phyloP scores from a whole-genome alignment of 345 rosid species.

The Hypericum perforatum region DNA sequence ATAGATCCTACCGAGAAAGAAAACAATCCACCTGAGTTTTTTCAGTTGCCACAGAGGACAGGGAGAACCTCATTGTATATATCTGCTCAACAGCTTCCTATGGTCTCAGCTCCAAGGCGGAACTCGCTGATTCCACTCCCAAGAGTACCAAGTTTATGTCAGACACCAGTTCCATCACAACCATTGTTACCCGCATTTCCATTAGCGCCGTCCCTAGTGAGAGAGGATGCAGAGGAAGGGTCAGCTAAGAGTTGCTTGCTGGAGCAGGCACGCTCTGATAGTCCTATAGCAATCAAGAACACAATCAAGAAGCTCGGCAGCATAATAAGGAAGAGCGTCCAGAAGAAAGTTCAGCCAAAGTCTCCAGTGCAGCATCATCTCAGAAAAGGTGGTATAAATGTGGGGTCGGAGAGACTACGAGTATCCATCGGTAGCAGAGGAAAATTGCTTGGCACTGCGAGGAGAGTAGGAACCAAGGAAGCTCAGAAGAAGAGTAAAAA shows the following conservation, averaged over 20 bases:
- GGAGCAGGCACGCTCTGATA: constrained; percentile 36
- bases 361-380: constrained; percentile 42
- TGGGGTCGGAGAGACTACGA: constrained; percentile 75
- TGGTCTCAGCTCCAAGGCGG: constrained; percentile 53
- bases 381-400: constrained; percentile 69
- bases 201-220: constrained; percentile 17
- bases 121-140: constrained; percentile 68
- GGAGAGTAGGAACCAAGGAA: constrained; percentile 48
- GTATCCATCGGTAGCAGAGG: constrained; percentile 85
- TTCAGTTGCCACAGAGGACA: constrained; percentile 45
- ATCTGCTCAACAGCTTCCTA: constrained; percentile 24
- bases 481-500: constrained; percentile 39
- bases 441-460: constrained; percentile 43
- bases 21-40: constrained; percentile 64
- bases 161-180: constrained; percentile 14
- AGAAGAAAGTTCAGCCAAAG: constrained; percentile 46
- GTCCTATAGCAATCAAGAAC: constrained; percentile 42
- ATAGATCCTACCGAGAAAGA: constrained; percentile 62
- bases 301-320: constrained; percentile 45
- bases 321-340: constrained; percentile 61
- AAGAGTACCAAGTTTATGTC: constrained; percentile 21
- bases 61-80: constrained; percentile 72
- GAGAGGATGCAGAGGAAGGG: constrained; percentile 30
- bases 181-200: constrained; percentile 22
- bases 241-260: constrained; percentile 22